Base-by-base conservation (phyloP, 805 yeast species). In the Blastobotrys robertii region DNA sequence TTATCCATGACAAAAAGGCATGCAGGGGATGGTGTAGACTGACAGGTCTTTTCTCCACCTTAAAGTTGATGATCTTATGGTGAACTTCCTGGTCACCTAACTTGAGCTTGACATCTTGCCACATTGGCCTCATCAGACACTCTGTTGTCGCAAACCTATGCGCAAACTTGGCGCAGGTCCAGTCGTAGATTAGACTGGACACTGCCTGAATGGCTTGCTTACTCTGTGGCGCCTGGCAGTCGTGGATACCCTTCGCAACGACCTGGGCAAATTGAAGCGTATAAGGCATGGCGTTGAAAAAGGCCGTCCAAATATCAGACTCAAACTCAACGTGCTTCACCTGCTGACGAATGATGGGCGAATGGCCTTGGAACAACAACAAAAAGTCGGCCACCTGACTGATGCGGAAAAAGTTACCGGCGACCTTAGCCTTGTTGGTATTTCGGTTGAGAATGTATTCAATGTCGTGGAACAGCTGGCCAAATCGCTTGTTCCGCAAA, bases 311-410 rank as follows among this genome's bases (percentile, higher is more conserved):
- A 41, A 84, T 90, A 29, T 84, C 84, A 37, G 79, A 79, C 57
- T 90, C 98, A 58, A 83, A 92, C 57, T 88, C 96, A 8, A 90
- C 87, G 59, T 90, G 98, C 46, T 76, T 80, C 4, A 73, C 68
- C 3, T 77, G 76, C 55, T 86, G 95, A 46, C 97, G 70, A 47
- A 70, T 73, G 53, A 85, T 64, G 0, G 83, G 79, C 1, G 92
- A 84, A 37, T 77, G 70, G 2, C 95, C 88, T 59, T 86, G 92
- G 53, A 86, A 83, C 29, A 85, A 62, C 1, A 75, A 64, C 28
- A 84, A 52, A 8, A 85, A 68, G 49, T 82, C 85, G 36, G 84
- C 72, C 1, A 81, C 68, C 64, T 79, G 80, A 2, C 70, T 65
- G 5, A 81, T 64, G 15, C 80, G 70, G 28, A 66, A 60, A 2